Base-by-base conservation (phyloP, 1,284 basidiomycete species). In the Rhizoctonia solani region DNA sequence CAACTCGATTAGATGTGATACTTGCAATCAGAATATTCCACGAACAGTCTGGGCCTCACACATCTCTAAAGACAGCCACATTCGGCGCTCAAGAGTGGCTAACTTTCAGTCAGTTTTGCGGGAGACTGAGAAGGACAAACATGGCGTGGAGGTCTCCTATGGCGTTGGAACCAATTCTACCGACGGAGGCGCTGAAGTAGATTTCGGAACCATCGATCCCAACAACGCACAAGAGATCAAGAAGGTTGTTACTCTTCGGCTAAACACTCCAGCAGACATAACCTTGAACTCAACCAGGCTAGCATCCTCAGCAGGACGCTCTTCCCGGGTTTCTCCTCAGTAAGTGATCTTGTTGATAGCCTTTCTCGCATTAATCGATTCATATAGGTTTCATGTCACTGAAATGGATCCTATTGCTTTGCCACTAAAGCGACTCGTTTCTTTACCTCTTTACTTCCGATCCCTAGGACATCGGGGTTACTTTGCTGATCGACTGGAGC, bases 41-140 rank as follows among this genome's bases (percentile, higher is more conserved):
- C 70, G 73, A 37, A 29, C 56, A 0, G n/a, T 69, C 32, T 81
- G 79, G 80, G 42, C 68, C 2, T 39, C 34, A 11, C 52, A 59
- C 0, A 82, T 83, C 69, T 39, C 74, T 3, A 66, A 55, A 0
- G 69, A 69, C 3, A 16, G 54, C 1, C 72, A 70, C 37, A 82
- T 84, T 71, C 71, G 69, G 29, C 74, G 74, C 4, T 76, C 76
- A 25, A 78, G 79, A 69, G 67, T 76, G 70, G 67, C 77, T 0
- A 70, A 74, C 4, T 80, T 79, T 68, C 76, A 75, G 46, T 73
- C 75, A 14, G 79, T 75, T 0, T 63, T 82, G 9, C 79, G 80
- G 4, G 80, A 81, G 34, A 78, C 81, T 0, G 78, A 80, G 66
- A 78, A 78, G 61, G 81, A 82, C 66, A 81, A 82, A 49, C 75